Base-by-base conservation (phyloP, 768 basidiomycete species). In the Amanita exitialis region DNA sequence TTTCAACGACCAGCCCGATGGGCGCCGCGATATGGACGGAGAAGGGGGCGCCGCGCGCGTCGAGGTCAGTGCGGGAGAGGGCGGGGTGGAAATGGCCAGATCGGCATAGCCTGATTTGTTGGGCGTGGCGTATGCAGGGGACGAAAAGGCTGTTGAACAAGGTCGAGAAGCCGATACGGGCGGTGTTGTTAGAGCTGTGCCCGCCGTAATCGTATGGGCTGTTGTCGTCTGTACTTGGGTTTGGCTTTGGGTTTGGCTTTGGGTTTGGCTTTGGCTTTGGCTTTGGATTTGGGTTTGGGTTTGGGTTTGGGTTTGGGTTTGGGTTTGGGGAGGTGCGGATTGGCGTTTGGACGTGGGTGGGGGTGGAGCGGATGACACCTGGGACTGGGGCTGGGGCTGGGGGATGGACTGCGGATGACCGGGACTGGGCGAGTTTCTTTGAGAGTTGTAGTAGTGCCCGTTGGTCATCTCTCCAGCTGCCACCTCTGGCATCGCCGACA, bases 401-500 rank as follows among this genome's bases (percentile, higher is more conserved):
- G n/a, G 21, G 48, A 10, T 16, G 18, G n/a, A n/a, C 37, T 39
- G 16, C 38, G 15, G 38, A 21, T 41, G 39, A 12, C 39, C 2
- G 7, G 4, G 15, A 3, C 15, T 13, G 48, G 4, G 10, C 4
- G 46, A 47, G 32, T 47, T 23, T 47, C 46, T 25, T 47, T 47
- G 32, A 6, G 23, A 16, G 16, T 37, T 27, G 25, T 47, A 13
- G 20, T 47, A 35, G 9, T 21, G 18, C 4, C 36, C 34, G 30
- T 34, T 21, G 32, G 27, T 12, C 30, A 25, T 15, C 46, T 47
- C 46, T 25, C 30, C 30, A 10, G 45, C 12, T 1, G 23, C 21
- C 20, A n/a, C n/a, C 73, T 35, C 76, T 58, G 10, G 82, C 82
- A 59, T 83, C 85, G 25, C 15, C 3, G 23, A 20, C 23, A 43